Base-by-base conservation (phyloP, 1,284 basidiomycete genomes). In the Boletus subluridellus region DNA sequence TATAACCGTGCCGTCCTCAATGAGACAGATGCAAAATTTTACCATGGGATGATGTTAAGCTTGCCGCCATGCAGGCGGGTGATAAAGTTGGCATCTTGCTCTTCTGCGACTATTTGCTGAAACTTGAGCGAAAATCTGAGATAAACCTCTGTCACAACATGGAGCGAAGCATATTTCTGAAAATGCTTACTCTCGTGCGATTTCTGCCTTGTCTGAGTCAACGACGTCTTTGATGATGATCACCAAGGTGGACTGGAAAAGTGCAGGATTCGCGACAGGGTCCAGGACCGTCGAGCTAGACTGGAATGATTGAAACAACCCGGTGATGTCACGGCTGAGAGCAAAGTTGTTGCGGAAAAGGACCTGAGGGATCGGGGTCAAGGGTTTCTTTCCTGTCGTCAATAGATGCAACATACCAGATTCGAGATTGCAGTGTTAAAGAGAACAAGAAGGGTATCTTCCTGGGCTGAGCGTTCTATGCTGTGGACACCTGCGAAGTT, bases 201-300 rank as follows among this genome's bases (percentile, higher is more conserved):
- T 84, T 47, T 85, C 84, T 0, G 68, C 66, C 56, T 77, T 80
- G 62, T 85, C 84, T 0, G 78, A 76, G 32, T 84, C 81, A 5
- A 83, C 77, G 10, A 86, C 85, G 57, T 86, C 84, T 78, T 85
- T 86, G 68, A 86, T 85, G 52, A 86, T 83, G 59, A 86, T 84
- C 0, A 78, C 78, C 11, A 86, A 70, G 0, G 77, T 82, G 0
- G 83, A 85, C 57, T 80, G 80, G 72, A 86, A 86, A 9, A 86
- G 73, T 21, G 76, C 73, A 0, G 83, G 83, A 62, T 86, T 86
- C 0, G 80, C 74, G 0, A 75, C 73, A 2, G 84, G 85, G 58
- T 87, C 82, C 3, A 86, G 71, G 5, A 86, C 77, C 0, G 78
- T 76, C 0, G 84, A 80, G 8, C 83, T 84, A 0, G 82, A 81